A percentile compares a stretch with the other conserved stretches of the same genome.
phyloP scores from a whole-genome alignment of 2,329 filamentous ascomycete genomes.

The Colletotrichum sojae region DNA sequence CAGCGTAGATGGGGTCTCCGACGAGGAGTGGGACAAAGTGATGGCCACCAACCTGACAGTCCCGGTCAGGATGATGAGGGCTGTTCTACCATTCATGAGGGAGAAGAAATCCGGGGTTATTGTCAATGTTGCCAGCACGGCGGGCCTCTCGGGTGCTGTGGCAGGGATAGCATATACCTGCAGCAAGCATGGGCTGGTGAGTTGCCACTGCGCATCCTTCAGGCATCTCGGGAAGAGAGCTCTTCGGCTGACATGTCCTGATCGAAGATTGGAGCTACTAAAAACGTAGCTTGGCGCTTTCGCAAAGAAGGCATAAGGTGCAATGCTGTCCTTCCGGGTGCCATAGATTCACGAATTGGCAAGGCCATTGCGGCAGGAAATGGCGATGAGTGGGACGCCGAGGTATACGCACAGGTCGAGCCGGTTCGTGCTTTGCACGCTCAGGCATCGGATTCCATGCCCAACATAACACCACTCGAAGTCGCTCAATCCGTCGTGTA shows the following conservation, averaged over 20 bases:
- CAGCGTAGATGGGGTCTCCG: slow-evolving; percentile 54
- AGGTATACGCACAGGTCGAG: slow-evolving; percentile 45
- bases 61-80: slow-evolving; percentile 60
- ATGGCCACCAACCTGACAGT: slow-evolving; percentile 59
- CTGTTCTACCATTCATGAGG: slow-evolving; percentile 58
- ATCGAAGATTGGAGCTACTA: slow-evolving; percentile 58
- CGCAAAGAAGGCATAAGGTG: slow-evolving; percentile 55
- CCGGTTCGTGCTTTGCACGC: slow-evolving; percentile 51
- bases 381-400: slow-evolving; percentile 45
- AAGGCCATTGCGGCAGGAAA: slow-evolving; percentile 43
- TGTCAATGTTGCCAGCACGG: slow-evolving; percentile 57
- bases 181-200: slow-evolving; percentile 58
- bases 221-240: too few species aligned
- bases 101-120: slow-evolving; percentile 55
- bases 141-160: slow-evolving; percentile 53
- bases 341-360: slow-evolving; percentile 49
- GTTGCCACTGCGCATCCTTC: slow-evolving; percentile 37
- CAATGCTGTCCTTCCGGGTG: slow-evolving; percentile 50
- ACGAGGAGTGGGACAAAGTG: slow-evolving; percentile 56
- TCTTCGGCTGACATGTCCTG: too few species aligned
- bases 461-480: slow-evolving; percentile 48
- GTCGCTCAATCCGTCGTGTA: slow-evolving; percentile 55
- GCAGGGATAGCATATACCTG: slow-evolving; percentile 62
- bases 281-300: slow-evolving; percentile 62
- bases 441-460: slow-evolving; percentile 39